Evolutionary conservation across 495 filamentous ascomycete genomes (phyloP).

Genomic region (Xylaria intraflava): DNA sequence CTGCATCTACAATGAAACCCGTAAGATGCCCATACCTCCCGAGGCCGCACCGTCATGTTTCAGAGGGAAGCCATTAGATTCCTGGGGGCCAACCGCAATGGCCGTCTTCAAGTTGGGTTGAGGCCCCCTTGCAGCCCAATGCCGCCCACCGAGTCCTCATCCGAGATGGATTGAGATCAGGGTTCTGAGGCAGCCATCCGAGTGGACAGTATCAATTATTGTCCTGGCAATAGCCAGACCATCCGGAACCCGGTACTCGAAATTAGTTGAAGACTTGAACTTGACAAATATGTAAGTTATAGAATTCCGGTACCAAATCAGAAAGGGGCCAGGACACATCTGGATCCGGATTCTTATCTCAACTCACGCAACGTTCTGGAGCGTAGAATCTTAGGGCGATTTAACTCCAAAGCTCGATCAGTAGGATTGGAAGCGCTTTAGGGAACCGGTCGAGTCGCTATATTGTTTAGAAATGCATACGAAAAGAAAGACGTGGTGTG

Average conservation of each 20-base stretch:
- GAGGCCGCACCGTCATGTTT: slow-evolving; percentile 45
- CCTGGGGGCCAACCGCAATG: slow-evolving; percentile 47
- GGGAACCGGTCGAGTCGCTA: no score
- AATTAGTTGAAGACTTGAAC: no score
- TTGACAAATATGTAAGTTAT: no score
- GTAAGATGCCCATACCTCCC: slow-evolving; percentile 56
- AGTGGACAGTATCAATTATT: slow-evolving; percentile 48
- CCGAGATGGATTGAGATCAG: slow-evolving; percentile 52
- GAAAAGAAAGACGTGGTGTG: no score
- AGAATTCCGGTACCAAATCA: no score
- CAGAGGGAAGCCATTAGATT: slow-evolving; percentile 61
- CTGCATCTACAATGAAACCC: slow-evolving; percentile 44
- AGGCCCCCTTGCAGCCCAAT: slow-evolving; percentile 53
- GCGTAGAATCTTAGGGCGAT: no score
- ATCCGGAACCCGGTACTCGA: slow-evolving; percentile 41
- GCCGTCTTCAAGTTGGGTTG: slow-evolving; percentile 54
- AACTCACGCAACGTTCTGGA: no score
- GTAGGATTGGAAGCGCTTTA: no score
- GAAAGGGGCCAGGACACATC: no score
- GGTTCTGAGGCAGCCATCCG: slow-evolving; percentile 36
- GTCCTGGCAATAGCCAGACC: slow-evolving; percentile 58
- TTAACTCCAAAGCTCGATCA: no score
- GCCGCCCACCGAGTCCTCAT: slow-evolving; percentile 55
- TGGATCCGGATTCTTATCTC: no score
- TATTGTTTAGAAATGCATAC: no score